Conservation (phyloP, 768 basidiomycete genomes). For the Panus rudis region DNA sequence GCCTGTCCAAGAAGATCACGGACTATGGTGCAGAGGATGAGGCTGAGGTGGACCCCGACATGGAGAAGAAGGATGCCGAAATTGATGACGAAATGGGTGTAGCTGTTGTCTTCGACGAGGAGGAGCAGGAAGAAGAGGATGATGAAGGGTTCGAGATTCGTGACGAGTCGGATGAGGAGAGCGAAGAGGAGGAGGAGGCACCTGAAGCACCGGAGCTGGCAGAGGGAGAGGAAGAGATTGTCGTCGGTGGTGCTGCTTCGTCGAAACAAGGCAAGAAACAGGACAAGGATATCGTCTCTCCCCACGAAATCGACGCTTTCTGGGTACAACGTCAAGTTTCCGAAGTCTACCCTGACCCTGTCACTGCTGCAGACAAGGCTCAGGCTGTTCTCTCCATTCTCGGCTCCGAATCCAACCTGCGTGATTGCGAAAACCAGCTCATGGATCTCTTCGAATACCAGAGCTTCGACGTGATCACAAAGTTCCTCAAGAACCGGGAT, state of each 20-base stretch:
- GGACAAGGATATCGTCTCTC: conserved; percentile 78
- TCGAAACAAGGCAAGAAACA: conserved; percentile 39
- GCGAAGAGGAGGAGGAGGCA: conserved; percentile 50
- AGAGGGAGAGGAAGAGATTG: conserved; percentile 60
- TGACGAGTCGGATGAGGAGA: conserved; percentile 75
- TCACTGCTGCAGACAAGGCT: conserved; percentile 90
- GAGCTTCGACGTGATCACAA: conserved; percentile 83
- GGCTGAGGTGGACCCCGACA: conserved; percentile 66
- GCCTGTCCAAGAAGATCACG: conserved; percentile 88
- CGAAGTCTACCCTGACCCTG: conserved; percentile 87
- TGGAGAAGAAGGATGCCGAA: conserved; percentile 76
- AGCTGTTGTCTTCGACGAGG: conserved; percentile 96
- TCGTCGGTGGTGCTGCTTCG: conserved; percentile 60
- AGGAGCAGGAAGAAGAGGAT: conserved; percentile 89
- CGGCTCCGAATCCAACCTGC: conserved; percentile 76
- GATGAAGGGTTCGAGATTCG: conserved; percentile 84
- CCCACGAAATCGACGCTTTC: conserved; percentile 92
- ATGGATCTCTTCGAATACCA: conserved; percentile 97
- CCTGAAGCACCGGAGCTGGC: conserved; percentile 37
- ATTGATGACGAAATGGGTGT: conserved; percentile 98
- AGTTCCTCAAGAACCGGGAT: conserved; percentile 92
- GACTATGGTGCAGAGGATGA: conserved; percentile 92
- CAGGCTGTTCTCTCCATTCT: conserved; percentile 77
- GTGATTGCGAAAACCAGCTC: conserved; percentile 92
- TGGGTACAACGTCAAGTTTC: conserved; percentile 96